These are phyloP conservation scores for Phytopythium helicoides DNA, from an alignment of 352 stramenopile genomes.

Conservation along the genomic window DNA sequence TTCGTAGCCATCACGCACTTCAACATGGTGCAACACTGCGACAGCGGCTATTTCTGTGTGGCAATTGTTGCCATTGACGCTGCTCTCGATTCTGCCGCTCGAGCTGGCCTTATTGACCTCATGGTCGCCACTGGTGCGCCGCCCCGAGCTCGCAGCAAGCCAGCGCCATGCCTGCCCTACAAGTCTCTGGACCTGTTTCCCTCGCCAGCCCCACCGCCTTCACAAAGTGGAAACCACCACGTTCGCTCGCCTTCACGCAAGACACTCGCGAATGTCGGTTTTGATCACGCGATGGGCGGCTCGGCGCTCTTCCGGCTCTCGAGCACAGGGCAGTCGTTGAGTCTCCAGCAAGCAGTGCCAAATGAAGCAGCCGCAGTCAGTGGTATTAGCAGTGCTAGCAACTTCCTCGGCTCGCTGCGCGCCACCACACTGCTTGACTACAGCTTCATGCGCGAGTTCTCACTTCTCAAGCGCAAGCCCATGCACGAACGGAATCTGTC, in stretches of 20 bases:
- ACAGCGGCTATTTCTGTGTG: too few species aligned
- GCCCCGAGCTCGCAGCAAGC: too few species aligned
- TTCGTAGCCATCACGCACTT: too few species aligned
- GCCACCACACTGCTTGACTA: slow-evolving; percentile 46
- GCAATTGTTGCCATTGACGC: too few species aligned
- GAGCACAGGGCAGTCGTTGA: slow-evolving; percentile 3
- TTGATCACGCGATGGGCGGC: not conserved
- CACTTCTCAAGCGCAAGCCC: slow-evolving; percentile 30
- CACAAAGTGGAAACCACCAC: not conserved
- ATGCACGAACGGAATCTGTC: slow-evolving; percentile 37
- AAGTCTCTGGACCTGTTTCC: slow-evolving; percentile 2
- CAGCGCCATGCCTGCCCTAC: slow-evolving; percentile 4
- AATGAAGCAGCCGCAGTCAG: slow-evolving; percentile 2
- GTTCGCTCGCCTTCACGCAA: not conserved
- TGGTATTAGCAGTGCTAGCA: not conserved
- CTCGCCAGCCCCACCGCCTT: not conserved
- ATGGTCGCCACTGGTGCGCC: too few species aligned
- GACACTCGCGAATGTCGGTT: not conserved
- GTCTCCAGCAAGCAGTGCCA: too few species aligned
- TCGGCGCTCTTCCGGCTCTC: slow-evolving; percentile 2
- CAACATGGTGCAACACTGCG: too few species aligned
- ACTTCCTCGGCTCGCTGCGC: slow-evolving; percentile 32
- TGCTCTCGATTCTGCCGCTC: too few species aligned
- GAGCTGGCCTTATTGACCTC: too few species aligned
- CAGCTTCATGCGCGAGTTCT: slow-evolving; percentile 54